Evolutionary conservation across 352 stramenopile species (phyloP).

Genomic region (Phytophthora melonis): DNA sequence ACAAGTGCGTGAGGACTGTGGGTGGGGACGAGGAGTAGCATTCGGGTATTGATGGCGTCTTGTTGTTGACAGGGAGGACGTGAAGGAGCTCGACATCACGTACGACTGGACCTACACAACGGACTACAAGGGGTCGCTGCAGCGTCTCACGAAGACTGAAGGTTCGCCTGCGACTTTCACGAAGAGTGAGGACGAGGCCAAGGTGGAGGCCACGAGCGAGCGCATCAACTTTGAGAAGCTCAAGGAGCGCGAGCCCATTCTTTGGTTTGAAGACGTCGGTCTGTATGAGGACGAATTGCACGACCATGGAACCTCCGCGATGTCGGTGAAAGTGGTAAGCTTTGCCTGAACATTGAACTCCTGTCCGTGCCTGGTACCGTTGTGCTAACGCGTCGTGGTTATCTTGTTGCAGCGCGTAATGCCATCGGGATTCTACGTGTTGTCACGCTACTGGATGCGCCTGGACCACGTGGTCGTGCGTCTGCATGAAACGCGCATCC

Average conservation of each 20-base stretch:
- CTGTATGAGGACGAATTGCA: slow-evolving; percentile 89
- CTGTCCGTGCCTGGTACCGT: background rate
- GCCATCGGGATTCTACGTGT: slow-evolving; percentile 83
- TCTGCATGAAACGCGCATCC: slow-evolving; percentile 84
- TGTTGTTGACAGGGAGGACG: slow-evolving; percentile 57
- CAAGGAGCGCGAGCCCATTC: slow-evolving; percentile 82
- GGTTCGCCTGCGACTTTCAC: slow-evolving; percentile 20
- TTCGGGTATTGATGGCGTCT: background rate
- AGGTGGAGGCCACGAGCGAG: slow-evolving; percentile 54
- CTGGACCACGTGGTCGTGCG: slow-evolving; percentile 83
- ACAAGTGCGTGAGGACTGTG: slow-evolving; percentile 49
- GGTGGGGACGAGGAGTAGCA: background rate
- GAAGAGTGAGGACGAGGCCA: slow-evolving; percentile 42
- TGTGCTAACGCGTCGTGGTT: slow-evolving; percentile 8
- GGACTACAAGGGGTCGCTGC: slow-evolving; percentile 83
- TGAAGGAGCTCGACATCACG: slow-evolving; percentile 86
- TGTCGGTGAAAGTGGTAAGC: slow-evolving; percentile 87
- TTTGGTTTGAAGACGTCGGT: slow-evolving; percentile 86
- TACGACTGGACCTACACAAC: slow-evolving; percentile 90
- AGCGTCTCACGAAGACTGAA: slow-evolving; percentile 49
- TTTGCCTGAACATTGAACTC: background rate
- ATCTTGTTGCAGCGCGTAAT: slow-evolving; percentile 69
- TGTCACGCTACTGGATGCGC: slow-evolving; percentile 86
- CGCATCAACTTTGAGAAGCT: slow-evolving; percentile 84
- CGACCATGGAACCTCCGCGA: slow-evolving; percentile 81